A percentile compares a stretch with the other conserved stretches of the same genome.
phyloP scores from a whole-genome alignment of 73 alveolate species.

The Tetrahymena borealis region DNA sequence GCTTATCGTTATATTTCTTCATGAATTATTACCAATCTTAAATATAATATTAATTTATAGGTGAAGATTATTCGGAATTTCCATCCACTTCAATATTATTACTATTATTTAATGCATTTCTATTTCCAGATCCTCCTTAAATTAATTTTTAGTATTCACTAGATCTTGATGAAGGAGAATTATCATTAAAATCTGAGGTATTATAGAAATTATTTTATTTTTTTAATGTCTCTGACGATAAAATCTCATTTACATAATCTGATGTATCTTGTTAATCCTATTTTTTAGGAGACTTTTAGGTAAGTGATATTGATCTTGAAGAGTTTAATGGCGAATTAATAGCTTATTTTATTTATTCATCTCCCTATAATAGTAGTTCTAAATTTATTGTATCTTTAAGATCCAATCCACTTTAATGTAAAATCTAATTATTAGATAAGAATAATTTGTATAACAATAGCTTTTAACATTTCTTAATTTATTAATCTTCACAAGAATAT shows the following conservation, averaged over 20 bases:
- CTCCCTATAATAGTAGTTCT: background rate
- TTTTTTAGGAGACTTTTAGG: too few species aligned
- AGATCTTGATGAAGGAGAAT: too few species aligned
- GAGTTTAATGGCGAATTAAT: background rate
- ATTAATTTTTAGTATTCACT: too few species aligned
- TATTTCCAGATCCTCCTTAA: background rate
- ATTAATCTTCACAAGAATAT: too few species aligned
- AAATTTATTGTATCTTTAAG: background rate
- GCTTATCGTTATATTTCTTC: background rate
- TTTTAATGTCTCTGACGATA: too few species aligned
- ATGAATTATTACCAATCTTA: background rate
- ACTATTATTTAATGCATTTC: background rate
- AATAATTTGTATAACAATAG: background rate
- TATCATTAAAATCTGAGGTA: too few species aligned
- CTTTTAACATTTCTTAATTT: too few species aligned
- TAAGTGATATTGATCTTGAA: background rate
- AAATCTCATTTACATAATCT: background rate
- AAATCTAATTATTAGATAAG: background rate
- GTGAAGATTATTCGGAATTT: background rate
- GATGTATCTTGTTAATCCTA: background rate
- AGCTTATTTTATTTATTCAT: background rate
- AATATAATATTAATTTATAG: background rate
- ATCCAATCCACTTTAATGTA: background rate
- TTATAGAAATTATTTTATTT: too few species aligned
- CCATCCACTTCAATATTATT: background rate